A percentile compares a stretch with the other conserved stretches of the same genome.
These are phyloP conservation scores for Aspergillus felis DNA, from an alignment of 2,329 filamentous ascomycete species.

Conservation along the genomic window DNA sequence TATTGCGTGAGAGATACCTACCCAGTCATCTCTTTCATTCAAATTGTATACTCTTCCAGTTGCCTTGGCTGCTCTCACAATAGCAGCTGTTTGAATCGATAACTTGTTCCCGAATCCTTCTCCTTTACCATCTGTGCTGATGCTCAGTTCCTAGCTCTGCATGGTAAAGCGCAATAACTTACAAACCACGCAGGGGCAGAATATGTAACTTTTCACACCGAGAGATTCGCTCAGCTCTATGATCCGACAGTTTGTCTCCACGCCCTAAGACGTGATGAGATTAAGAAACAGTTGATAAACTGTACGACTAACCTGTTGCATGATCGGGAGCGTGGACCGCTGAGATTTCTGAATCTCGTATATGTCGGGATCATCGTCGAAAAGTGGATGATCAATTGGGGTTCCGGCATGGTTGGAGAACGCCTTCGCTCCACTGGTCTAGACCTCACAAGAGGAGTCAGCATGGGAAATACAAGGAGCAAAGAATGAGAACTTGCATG, in stretches of 20 bases:
- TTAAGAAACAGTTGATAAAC: conserved; percentile 12
- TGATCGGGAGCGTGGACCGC: neutral
- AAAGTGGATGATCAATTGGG: conserved; percentile 39
- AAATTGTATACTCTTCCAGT: conserved; percentile 38
- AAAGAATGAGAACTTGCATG: conserved; percentile 34
- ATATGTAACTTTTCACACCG: conserved; percentile 51
- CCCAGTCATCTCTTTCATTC: neutral
- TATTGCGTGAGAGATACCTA: neutral
- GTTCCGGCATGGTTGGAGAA: conserved; percentile 48
- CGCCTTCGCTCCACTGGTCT: conserved; percentile 45
- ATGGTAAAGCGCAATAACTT: too few species aligned
- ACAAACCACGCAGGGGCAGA: conserved; percentile 51
- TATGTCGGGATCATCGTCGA: conserved; percentile 44
- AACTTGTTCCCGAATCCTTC: conserved; percentile 50
- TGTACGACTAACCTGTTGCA: conserved; percentile 1
- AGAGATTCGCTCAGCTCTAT: conserved; percentile 42
- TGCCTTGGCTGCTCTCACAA: conserved; percentile 45
- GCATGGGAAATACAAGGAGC: too few species aligned
- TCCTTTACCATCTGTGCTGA: conserved; percentile 37
- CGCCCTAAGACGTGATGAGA: conserved; percentile 25
- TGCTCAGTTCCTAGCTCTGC: too few species aligned
- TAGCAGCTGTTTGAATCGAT: conserved; percentile 50
- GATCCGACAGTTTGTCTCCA: conserved; percentile 41
- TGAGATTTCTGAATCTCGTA: conserved; percentile 44
- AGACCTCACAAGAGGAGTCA: too few species aligned